These are phyloP conservation scores for Neurospora sp. DNA, from an alignment of 495 filamentous ascomycete genomes.

Conservation along the genomic window DNA sequence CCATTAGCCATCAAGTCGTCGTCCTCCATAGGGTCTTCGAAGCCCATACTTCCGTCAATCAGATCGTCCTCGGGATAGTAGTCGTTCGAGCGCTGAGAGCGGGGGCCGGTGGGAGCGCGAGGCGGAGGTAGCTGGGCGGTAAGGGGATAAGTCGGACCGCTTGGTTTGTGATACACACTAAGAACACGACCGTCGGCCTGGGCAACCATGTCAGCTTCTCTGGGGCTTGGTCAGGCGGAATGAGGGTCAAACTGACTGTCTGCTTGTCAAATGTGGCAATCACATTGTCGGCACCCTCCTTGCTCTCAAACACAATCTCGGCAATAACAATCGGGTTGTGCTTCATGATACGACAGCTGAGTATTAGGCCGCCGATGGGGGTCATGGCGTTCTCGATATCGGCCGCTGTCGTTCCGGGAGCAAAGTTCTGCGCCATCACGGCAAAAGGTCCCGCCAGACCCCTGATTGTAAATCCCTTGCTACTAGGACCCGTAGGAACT, in stretches of 20 bases:
- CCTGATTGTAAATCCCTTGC: slow-evolving; percentile 59
- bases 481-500: neutral
- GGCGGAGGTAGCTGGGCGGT: slow-evolving; percentile 9
- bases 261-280: slow-evolving; percentile 81
- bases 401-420: slow-evolving; percentile 82
- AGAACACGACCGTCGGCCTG: slow-evolving; percentile 83
- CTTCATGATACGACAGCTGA: slow-evolving; percentile 61
- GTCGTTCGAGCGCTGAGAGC: slow-evolving; percentile 17
- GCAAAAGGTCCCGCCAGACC: slow-evolving; percentile 72
- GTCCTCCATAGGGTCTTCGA: slow-evolving; percentile 45
- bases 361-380: slow-evolving; percentile 58
- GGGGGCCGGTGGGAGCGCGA: slow-evolving; percentile 16
- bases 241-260: slow-evolving; percentile 44
- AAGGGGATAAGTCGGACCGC: neutral
- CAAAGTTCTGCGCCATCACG: slow-evolving; percentile 85
- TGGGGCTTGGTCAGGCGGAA: neutral
- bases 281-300: slow-evolving; percentile 65
- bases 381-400: slow-evolving; percentile 86
- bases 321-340: slow-evolving; percentile 69
- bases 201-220: neutral
- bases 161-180: slow-evolving; percentile 58
- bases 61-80: slow-evolving; percentile 25
- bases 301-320: slow-evolving; percentile 73
- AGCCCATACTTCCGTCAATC: slow-evolving; percentile 54
- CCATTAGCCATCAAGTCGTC: slow-evolving; percentile 13